Evolutionary conservation across 1,284 basidiomycete genomes (phyloP).

Genomic region (Inonotus hispidus): DNA sequence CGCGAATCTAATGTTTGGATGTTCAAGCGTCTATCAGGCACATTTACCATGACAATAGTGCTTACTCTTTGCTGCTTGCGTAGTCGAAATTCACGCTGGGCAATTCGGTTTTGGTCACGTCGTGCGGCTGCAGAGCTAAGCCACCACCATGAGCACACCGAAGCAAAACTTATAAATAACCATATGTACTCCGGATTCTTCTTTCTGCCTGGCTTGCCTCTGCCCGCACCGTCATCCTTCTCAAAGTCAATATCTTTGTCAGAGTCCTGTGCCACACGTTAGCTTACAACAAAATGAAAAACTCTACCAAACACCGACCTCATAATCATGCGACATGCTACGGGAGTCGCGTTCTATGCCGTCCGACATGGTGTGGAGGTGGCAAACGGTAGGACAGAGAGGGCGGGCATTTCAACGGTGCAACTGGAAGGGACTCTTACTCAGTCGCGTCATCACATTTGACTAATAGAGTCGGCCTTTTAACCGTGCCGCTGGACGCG

Average conservation of each 20-base stretch:
- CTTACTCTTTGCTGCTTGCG: conserved; percentile 80
- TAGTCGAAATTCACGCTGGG: conserved; percentile 87
- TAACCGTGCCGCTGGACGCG: too few species aligned
- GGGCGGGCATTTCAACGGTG: not conserved
- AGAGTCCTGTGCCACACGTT: conserved; percentile 42
- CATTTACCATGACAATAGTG: not conserved
- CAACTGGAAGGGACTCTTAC: not conserved
- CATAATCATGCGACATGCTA: conserved; percentile 18
- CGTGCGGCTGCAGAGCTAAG: conserved; percentile 76
- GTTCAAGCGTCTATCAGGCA: conserved; percentile 13
- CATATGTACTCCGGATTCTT: conserved; percentile 74
- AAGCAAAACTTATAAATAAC: conserved; percentile 25
- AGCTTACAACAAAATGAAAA: not conserved
- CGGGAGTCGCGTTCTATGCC: conserved; percentile 16
- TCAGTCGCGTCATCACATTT: not conserved
- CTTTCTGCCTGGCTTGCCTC: conserved; percentile 73
- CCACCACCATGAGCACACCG: not conserved
- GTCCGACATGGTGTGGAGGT: not conserved
- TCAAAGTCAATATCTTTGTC: conserved; percentile 45
- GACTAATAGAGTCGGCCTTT: too few species aligned
- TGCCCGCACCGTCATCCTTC: conserved; percentile 29
- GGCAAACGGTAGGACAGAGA: not conserved
- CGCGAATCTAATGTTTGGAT: conserved; percentile 64
- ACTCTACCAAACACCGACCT: not conserved
- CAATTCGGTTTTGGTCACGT: conserved; percentile 88